phyloP scores from a whole-genome alignment of 306 rosid species.

The Hippophae gyantsensis region DNA sequence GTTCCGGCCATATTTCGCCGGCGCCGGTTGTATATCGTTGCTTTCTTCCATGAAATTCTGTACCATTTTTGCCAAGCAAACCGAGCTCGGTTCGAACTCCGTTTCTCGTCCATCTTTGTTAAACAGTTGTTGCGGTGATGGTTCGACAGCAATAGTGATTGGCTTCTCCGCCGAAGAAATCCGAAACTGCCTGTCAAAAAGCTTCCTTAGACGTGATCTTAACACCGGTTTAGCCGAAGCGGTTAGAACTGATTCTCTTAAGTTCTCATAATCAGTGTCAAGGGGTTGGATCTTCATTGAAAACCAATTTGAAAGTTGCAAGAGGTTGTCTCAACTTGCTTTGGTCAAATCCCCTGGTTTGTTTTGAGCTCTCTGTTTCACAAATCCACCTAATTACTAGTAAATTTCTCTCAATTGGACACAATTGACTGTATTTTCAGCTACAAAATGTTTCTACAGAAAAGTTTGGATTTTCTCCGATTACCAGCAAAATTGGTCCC shows the following conservation, averaged over 20 bases:
- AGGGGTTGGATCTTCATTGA: conserved; percentile 96
- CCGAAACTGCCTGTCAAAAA: conserved; percentile 78
- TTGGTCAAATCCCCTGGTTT: not conserved
- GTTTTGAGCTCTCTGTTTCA: not conserved
- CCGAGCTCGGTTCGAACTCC: conserved; percentile 78
- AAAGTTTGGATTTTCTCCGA: not conserved
- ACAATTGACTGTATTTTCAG: not conserved
- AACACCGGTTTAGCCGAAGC: conserved; percentile 62
- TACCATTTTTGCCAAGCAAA: conserved; percentile 88
- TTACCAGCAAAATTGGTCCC: conserved; percentile 11
- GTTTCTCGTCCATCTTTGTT: conserved; percentile 30
- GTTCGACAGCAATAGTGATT: conserved; percentile 16
- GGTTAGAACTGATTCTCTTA: conserved; percentile 38
- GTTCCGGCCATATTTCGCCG: conserved; percentile 52
- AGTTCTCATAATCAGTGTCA: conserved; percentile 43
- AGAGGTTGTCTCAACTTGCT: not conserved
- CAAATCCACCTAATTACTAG: not conserved
- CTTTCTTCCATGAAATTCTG: conserved; percentile 77
- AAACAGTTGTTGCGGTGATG: conserved; percentile 9
- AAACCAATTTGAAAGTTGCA: conserved; percentile 20
- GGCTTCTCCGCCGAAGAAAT: conserved; percentile 51
- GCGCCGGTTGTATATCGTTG: conserved; percentile 50
- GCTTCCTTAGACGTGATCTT: conserved; percentile 70
- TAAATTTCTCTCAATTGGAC: too few relatives aligned
- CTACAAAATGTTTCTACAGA: not conserved